Evolutionary conservation across 768 basidiomycete genomes (phyloP), one percentile per base, ranked within the genome.

Genomic region (Mycena belliarum): DNA sequence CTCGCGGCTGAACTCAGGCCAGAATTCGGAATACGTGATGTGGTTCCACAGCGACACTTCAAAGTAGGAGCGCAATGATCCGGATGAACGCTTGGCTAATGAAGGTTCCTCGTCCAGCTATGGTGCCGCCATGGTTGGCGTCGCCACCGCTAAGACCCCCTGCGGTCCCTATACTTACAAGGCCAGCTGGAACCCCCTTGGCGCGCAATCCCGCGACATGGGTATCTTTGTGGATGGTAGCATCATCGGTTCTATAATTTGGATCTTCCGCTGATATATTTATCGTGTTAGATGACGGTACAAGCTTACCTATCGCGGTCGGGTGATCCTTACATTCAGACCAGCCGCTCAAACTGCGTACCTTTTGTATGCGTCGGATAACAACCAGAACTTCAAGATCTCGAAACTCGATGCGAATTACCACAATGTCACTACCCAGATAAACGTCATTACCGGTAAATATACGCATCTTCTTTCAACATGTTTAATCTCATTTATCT

Each of bases 301-400:
- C 26, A 68, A 21, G 18, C 26, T 21, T 29, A 20, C 33, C 15
- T 1, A 15, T 42, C 35, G 7, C 15, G 42, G 20, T 10, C 10
- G n/a, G 11, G 23, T 21, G 52, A 49, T 38, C n/a, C 25, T 57
- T 15, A 50, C 47, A 15, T 44, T 11, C 44, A 45, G 26, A 47
- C 38, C 41, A 79, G 78, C 71, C 55, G 75, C 75, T 16, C 76
- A 78, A 56, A 81, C 80, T 0, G 72, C 82, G 8, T 87, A 86
- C 65, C 75, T 87, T 15, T 73, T 87, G 18, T 87, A 85, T 63
- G 85, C 85, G 18, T 85, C 83, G 6, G 84, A 87, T 69, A 83
- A 83, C 69, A 87, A 87, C 67, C 82, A 84, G 69, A 82, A 86
- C 66, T 85, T 86, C 77, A 87, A 87, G 75, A 85, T 87, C 23